A percentile compares a stretch with the other conserved stretches of the same genome.
phyloP scores from a whole-genome alignment of 495 filamentous ascomycete species.

The Penicillium psychrofluorescens region DNA sequence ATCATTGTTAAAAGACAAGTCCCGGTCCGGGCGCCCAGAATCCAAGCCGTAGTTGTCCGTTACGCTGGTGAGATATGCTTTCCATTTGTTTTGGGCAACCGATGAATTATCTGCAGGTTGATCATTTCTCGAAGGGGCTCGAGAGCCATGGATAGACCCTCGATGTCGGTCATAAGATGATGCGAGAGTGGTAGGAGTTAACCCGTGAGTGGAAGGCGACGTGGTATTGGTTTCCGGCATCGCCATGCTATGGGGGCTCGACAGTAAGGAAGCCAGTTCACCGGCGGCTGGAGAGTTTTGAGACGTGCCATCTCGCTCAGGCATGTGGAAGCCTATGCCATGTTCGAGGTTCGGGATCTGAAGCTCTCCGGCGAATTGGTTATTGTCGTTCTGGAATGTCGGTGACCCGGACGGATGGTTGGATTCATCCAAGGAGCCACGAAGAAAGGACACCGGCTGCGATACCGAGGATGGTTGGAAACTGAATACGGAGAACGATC shows the following conservation, averaged over 20 bases:
- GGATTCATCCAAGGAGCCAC: slow-evolving; percentile 16
- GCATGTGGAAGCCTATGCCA: neutral
- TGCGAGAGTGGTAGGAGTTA: neutral
- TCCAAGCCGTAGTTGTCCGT: slow-evolving; percentile 58
- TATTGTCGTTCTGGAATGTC: slow-evolving; percentile 1
- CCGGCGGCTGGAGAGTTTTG: neutral
- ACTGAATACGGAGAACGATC: slow-evolving; percentile 21
- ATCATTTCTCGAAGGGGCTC: neutral
- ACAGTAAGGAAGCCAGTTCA: slow-evolving; percentile 1
- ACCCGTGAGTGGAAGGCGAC: slow-evolving; percentile 1
- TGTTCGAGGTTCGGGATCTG: slow-evolving; percentile 4
- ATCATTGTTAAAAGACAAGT: slow-evolving; percentile 65
- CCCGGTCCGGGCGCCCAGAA: slow-evolving; percentile 58
- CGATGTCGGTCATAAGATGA: neutral
- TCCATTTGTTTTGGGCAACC: slow-evolving; percentile 29
- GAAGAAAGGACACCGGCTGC: slow-evolving; percentile 31
- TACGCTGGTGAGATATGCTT: slow-evolving; percentile 32
- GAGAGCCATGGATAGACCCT: slow-evolving; percentile 1
- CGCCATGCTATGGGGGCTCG: slow-evolving; percentile 1
- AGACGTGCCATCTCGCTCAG: neutral
- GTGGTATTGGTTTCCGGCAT: neutral
- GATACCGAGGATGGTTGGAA: slow-evolving; percentile 25
- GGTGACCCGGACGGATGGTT: slow-evolving; percentile 3
- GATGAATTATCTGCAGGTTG: slow-evolving; percentile 8
- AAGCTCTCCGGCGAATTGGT: slow-evolving; percentile 1